Evolutionary conservation across 2,329 filamentous ascomycete species (phyloP), one percentile per base, ranked within the genome.

Genomic region (Penicillium paneum): DNA sequence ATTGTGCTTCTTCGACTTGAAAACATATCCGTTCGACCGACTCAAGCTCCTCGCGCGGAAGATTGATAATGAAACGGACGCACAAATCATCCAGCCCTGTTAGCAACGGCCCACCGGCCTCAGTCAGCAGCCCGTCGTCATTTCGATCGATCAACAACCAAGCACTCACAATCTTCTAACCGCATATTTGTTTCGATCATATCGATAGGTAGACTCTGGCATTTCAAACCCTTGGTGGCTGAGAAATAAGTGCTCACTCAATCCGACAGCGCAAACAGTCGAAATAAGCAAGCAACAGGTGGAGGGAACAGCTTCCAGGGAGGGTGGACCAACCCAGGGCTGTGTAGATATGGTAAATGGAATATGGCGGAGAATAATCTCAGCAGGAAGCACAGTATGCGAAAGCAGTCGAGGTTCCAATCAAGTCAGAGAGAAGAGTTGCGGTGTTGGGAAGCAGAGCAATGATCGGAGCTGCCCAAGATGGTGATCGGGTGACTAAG

Each of bases 1-100:
- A 99, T 85, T 99, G 95, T 66, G 94, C 94, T 76, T 99, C 95
- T 76, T 99, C 94, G 65, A 99, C 89, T 76, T 97, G 92, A 74
- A 99, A 99, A 77, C 93, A 97, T 76, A 99, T 94, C 70, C 94
- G 88, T 71, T 91, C 90, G 54, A 96, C 89, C 2, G 90, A 91
- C 62, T 87, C 86, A 43, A 97, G 83, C 74, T 99, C 94, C 74
- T 94, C 91, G 61, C 89, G 83, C 42, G 95, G 94, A 58, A 97
- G 84, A 76, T 99, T 97, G 75, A 97, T 91, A 71, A 99, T 93
- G 77, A 99, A 99, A 71, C 95, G 91, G 73, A 96, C 93, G 76
- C 91, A 96, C 56, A 97, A 84, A 77, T 97, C 93, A 86, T 97
- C 93, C 79, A 97, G 83, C 92, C 90, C 90, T 93, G 68, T 61